Conservation (phyloP, 225 moss, liverwort and hornwort genomes). For the Polytrichum formosum region DNA sequence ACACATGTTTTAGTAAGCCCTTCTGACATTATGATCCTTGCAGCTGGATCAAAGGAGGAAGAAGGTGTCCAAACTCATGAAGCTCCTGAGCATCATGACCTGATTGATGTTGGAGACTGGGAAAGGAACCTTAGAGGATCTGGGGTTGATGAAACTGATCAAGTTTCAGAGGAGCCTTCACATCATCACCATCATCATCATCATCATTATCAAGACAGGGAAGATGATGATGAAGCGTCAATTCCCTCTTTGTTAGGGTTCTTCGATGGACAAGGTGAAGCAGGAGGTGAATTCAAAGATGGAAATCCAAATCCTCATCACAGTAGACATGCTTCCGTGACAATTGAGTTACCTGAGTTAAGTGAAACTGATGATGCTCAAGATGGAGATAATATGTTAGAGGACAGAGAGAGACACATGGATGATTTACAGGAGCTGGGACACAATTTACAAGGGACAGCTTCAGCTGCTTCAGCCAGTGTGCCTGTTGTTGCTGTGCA, state of each 20-base stretch:
- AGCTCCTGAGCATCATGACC: slow-evolving; percentile 8
- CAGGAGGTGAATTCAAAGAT: slow-evolving; percentile 17
- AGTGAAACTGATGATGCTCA: slow-evolving; percentile 32
- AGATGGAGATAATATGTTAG: slow-evolving; percentile 40
- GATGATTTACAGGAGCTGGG: slow-evolving; percentile 38
- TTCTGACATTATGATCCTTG: slow-evolving; percentile 70
- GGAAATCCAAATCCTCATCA: slow-evolving; percentile 9
- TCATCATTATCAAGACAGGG: neutral
- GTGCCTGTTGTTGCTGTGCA: slow-evolving; percentile 30
- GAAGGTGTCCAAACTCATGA: slow-evolving; percentile 1
- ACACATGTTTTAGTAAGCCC: slow-evolving; percentile 58
- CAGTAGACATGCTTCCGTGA: slow-evolving; percentile 2
- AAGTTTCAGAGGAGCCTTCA: neutral
- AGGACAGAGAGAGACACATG: slow-evolving; percentile 48
- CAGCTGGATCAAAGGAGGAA: slow-evolving; percentile 55
- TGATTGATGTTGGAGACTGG: slow-evolving; percentile 28
- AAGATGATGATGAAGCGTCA: slow-evolving; percentile 16
- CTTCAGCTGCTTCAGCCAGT: slow-evolving; percentile 26
- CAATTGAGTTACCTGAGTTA: slow-evolving; percentile 19
- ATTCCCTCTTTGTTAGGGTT: slow-evolving; percentile 16
- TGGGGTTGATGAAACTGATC: neutral
- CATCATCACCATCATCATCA: neutral
- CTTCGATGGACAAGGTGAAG: slow-evolving; percentile 25
- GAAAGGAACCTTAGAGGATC: slow-evolving; percentile 8
- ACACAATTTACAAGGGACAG: slow-evolving; percentile 46